Percentiles rank a stretch among this genome's conserved stretches.
Evolutionary conservation across 75 land plant species (phyloP).

Genomic region (Cupressus sempervirens): DNA sequence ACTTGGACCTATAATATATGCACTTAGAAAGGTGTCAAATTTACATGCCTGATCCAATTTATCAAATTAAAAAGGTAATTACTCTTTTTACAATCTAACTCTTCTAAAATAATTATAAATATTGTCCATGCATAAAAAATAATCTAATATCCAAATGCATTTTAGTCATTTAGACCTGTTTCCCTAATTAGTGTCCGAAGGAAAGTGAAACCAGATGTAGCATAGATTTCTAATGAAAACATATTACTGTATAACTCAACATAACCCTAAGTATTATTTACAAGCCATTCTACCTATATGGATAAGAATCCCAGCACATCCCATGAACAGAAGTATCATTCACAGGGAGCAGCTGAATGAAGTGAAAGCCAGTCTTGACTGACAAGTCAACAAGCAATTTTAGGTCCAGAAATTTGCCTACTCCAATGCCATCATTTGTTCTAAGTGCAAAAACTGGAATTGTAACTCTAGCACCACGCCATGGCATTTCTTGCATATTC

Average conservation of each 20-base stretch:
- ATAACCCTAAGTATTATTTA: background rate
- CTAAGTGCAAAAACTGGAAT: too few species aligned
- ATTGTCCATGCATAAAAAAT: too few species aligned
- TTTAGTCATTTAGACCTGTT: background rate
- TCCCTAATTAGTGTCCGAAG: background rate
- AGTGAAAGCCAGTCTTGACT: conserved; percentile 77
- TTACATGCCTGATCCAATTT: too few species aligned
- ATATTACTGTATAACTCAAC: background rate
- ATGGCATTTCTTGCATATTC: too few species aligned
- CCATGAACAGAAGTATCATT: conserved; percentile 95
- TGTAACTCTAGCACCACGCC: too few species aligned
- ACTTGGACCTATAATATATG: too few species aligned
- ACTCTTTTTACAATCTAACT: too few species aligned
- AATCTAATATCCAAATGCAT: background rate
- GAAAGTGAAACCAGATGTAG: background rate
- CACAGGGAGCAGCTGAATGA: conserved; percentile 88
- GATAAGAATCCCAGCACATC: conserved; percentile 99
- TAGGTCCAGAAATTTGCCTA: too few species aligned
- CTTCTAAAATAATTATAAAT: too few species aligned
- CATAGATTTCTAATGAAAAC: background rate
- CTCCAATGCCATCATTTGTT: too few species aligned
- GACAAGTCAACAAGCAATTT: conserved; percentile 88
- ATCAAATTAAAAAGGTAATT: too few species aligned
- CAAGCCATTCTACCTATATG: conserved; percentile 73
- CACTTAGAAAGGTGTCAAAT: too few species aligned